phyloP scores from a whole-genome alignment of 768 basidiomycete genomes.

The Trametopsis cervina region DNA sequence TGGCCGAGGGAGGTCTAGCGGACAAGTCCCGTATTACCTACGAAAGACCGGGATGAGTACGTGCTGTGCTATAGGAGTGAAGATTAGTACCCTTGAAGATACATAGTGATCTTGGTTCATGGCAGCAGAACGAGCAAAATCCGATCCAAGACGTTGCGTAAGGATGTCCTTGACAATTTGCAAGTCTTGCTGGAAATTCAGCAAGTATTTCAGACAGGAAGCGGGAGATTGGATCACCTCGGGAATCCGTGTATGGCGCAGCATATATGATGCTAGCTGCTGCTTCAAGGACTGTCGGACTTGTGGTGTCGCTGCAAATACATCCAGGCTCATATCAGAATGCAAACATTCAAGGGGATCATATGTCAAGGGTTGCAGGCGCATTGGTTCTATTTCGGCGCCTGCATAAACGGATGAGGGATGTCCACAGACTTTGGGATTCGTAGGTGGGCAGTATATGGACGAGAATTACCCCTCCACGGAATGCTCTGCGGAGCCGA shows the following conservation, averaged over 20 bases:
- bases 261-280: constrained; percentile 62
- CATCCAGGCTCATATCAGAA: background rate
- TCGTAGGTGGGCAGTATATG: too few relatives aligned
- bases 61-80: background rate
- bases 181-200: constrained; percentile 39
- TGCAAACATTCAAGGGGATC: too few relatives aligned
- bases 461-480: too few relatives aligned
- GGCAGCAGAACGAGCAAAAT: constrained; percentile 48
- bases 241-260: constrained; percentile 46
- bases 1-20: constrained; percentile 47
- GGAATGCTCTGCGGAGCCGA: too few relatives aligned
- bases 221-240: constrained; percentile 36
- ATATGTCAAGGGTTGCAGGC: too few relatives aligned
- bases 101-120: constrained; percentile 47
- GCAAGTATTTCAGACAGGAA: constrained; percentile 1
- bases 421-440: too few relatives aligned
- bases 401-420: too few relatives aligned
- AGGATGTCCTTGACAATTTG: constrained; percentile 46
- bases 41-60: background rate
- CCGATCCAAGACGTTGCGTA: constrained; percentile 46
- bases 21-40: constrained; percentile 48
- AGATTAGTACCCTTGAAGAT: constrained; percentile 36
- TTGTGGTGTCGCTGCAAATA: constrained; percentile 32
- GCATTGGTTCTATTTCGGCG: too few relatives aligned
- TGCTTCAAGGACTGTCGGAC: constrained; percentile 55